Conservation (phyloP, 768 basidiomycete species). For the Suillus subaureus region DNA sequence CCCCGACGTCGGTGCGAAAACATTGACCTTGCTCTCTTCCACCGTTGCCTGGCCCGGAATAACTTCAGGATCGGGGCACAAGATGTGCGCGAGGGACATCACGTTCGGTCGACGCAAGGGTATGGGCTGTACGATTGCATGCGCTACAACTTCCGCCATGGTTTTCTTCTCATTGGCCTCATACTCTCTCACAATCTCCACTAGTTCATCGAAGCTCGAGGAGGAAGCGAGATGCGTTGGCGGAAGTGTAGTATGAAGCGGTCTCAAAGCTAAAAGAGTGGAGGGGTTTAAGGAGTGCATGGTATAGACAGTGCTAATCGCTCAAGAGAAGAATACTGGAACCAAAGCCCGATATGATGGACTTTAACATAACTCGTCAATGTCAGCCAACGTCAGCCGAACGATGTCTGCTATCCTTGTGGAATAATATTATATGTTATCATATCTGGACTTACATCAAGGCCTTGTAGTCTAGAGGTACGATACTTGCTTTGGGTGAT, state of each 20-base stretch:
- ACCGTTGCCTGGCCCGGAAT: neutral
- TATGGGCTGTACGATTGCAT: neutral
- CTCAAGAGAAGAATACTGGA: neutral
- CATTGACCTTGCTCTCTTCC: neutral
- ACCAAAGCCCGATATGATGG: neutral
- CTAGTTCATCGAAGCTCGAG: neutral
- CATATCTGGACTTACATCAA: neutral
- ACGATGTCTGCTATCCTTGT: neutral
- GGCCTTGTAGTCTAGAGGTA: constrained; percentile 40
- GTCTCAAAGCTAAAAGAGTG: neutral
- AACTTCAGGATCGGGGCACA: neutral
- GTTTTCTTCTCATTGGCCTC: neutral
- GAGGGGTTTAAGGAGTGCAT: neutral
- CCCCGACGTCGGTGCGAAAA: neutral
- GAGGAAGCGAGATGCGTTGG: neutral
- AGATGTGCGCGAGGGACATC: constrained; percentile 12
- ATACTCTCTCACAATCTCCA: neutral
- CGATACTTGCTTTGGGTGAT: constrained; percentile 37
- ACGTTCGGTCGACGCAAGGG: constrained; percentile 9
- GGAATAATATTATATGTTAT: neutral
- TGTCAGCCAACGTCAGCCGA: constrained; percentile 1
- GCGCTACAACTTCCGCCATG: neutral
- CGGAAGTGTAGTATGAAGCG: neutral
- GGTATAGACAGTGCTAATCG: neutral
- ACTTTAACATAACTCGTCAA: neutral